phyloP scores from a whole-genome alignment of 2,329 filamentous ascomycete genomes.

The Rachicladosporium sp. region DNA sequence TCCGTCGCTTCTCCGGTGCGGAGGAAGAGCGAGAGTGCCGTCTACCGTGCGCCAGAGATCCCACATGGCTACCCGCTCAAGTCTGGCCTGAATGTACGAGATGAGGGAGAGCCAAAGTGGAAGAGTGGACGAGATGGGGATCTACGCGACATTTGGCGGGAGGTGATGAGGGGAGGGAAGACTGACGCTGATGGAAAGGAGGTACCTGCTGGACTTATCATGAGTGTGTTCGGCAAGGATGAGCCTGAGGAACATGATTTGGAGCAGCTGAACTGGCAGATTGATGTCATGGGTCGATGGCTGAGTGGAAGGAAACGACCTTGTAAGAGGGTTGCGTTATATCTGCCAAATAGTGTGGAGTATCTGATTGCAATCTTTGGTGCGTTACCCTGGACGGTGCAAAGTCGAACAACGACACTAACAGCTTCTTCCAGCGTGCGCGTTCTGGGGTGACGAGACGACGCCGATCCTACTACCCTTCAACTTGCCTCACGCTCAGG shows the following conservation, averaged over 20 bases:
- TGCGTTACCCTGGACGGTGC: conserved; percentile 20
- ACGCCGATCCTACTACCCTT: conserved; percentile 78
- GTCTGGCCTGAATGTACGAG: conserved; percentile 68
- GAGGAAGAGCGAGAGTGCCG: conserved; percentile 70
- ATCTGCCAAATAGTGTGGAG: conserved; percentile 87
- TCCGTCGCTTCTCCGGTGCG: conserved; percentile 65
- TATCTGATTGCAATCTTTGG: conserved; percentile 68
- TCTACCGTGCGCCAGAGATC: conserved; percentile 71
- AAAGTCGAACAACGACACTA: conserved; percentile 1
- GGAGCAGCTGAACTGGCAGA: conserved; percentile 69
- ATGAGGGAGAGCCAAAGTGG: conserved; percentile 70
- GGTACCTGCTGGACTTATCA: conserved; percentile 55
- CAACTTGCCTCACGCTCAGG: conserved; percentile 55
- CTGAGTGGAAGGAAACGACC: conserved; percentile 46
- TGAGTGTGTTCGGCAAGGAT: conserved; percentile 68
- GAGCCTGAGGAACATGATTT: conserved; percentile 57
- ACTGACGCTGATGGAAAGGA: conserved; percentile 50
- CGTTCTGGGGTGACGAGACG: conserved; percentile 62
- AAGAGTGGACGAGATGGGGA: conserved; percentile 74
- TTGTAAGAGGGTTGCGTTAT: conserved; percentile 59
- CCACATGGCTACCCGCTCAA: conserved; percentile 77
- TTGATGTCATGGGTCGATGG: conserved; percentile 71
- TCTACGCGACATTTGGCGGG: conserved; percentile 82
- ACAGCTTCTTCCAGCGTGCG: conserved; percentile 47
- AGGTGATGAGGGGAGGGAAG: conserved; percentile 33